Evolutionary conservation across 2,329 filamentous ascomycete species (phyloP).

Genomic region (Pseudogymnoascus sp.): DNA sequence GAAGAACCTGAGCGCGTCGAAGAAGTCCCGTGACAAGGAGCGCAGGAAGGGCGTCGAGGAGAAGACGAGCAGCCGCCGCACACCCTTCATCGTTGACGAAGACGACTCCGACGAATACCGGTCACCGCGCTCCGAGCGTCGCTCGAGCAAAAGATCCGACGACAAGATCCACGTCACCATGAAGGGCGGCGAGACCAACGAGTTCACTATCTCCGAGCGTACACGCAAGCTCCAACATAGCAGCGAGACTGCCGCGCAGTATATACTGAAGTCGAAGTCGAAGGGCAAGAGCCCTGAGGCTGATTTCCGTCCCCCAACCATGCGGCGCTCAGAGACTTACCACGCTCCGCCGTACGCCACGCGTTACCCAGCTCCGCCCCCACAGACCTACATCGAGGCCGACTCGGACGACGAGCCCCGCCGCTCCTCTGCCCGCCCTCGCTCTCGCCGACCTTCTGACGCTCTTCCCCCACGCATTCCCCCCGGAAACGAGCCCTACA

Average conservation of each 20-base stretch:
- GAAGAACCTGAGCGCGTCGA: conserved; percentile 26
- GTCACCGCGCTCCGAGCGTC: conserved; percentile 13
- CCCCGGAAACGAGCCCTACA: conserved; percentile 15
- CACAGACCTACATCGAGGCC: conserved; percentile 17
- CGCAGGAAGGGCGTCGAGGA: conserved; percentile 34
- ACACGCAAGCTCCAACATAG: conserved; percentile 20
- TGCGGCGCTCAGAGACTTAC: conserved; percentile 29
- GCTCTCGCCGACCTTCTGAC: conserved; percentile 26
- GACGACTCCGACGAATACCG: conserved; percentile 22
- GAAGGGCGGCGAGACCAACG: neutral
- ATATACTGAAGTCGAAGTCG: conserved; percentile 25
- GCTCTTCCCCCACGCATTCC: conserved; percentile 17
- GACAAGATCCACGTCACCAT: conserved; percentile 9
- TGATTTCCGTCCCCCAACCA: conserved; percentile 16
- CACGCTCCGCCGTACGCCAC: conserved; percentile 22
- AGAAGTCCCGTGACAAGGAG: conserved; percentile 35
- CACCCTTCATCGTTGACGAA: conserved; percentile 24
- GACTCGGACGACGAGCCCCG: conserved; percentile 28
- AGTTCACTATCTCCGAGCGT: conserved; percentile 4
- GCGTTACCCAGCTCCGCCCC: conserved; percentile 22
- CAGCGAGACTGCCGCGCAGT: conserved; percentile 25
- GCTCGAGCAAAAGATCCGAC: conserved; percentile 18
- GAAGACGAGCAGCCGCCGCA: conserved; percentile 21
- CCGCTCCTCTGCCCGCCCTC: conserved; percentile 26
- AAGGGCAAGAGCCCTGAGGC: conserved; percentile 15